Evolutionary conservation across 1,284 basidiomycete genomes (phyloP), one percentile per base, ranked within the genome.

Genomic region (Malassezia slooffiae): DNA sequence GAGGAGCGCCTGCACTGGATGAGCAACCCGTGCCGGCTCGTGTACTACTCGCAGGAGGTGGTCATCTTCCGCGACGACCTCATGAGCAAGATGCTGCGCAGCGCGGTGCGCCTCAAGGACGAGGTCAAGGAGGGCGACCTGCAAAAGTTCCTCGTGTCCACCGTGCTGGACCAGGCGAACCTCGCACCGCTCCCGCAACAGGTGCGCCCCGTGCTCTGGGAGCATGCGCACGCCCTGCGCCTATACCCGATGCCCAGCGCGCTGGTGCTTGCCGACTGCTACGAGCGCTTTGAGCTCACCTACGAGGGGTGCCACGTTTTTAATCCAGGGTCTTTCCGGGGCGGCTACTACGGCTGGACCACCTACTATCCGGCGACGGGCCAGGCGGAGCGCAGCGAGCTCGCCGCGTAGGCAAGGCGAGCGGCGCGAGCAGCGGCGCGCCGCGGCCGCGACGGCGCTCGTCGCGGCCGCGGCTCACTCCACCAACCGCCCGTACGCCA

Each of bases 271-370:
- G 93, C 93, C 1, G 93, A 99, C 72, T 88, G 83, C 70, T 96
- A 93, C 69, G 90, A 96, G 64, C 79, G 85, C 27, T 99, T 86
- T 70, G 88, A 93, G 61, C 76, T 96, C 55, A 97, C 90, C 1
- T 99, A 99, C 67, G 90, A 91, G 40, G 88, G 87, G 5, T 97
- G 93, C 64, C 91, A 96, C 71, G 93, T 97, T 22, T 89, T 97
- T 75, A 99, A 97, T 70, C 93, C 93, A 0, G 91, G 93, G 11
- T 61, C 64, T 1, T 70, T 69, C 46, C 38, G 57, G 16, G 63
- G 70, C 12, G 47, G 48, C 21, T 33, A 47, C 15, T 70, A 63
- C 19, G 52, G 57, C 0, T 71, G 70, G 70, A 57, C 60, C 11
- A 70, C 69, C 2, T 71, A 70, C 44, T 68, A 71, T 31, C 70